A percentile compares a stretch with the other conserved stretches of the same genome.
These are phyloP conservation scores for Cucurbita argyrosperma DNA, from an alignment of 306 rosid genomes.

Conservation along the genomic window DNA sequence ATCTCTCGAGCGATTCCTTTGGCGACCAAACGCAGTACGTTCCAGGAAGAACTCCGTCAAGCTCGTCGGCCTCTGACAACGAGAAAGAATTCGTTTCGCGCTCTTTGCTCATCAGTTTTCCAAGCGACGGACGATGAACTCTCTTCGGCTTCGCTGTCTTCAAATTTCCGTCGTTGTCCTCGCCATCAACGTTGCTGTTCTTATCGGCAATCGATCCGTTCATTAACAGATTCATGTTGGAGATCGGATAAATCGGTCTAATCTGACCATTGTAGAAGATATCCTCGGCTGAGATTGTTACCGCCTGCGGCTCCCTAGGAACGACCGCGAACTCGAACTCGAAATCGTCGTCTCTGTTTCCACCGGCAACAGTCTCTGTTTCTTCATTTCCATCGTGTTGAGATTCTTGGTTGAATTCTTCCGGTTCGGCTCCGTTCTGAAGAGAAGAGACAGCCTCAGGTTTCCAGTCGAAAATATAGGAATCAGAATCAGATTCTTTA, in stretches of 20 bases:
- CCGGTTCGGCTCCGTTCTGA: background rate
- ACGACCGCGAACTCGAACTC: conserved; percentile 36
- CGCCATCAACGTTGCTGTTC: conserved; percentile 1
- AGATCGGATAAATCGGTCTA: conserved; percentile 47
- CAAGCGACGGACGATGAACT: conserved; percentile 34
- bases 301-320: conserved; percentile 16
- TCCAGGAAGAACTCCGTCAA: conserved; percentile 27
- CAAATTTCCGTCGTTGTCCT: conserved; percentile 3
- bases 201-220: background rate
- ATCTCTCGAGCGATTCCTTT: conserved; percentile 4
- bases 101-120: conserved; percentile 59
- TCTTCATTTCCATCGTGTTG: background rate
- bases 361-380: background rate
- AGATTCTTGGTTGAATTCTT: background rate
- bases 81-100: conserved; percentile 45
- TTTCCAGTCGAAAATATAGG: background rate
- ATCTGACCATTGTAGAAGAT: conserved; percentile 78
- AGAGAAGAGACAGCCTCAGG: background rate
- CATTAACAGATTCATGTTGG: conserved; percentile 26
- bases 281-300: conserved; percentile 62
- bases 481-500: conserved; percentile 13
- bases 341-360: conserved; percentile 24
- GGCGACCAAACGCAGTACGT: conserved; percentile 74
- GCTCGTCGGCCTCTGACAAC: conserved; percentile 58
- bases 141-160: conserved; percentile 1